Base-by-base conservation (phyloP, 208 protist species). In the Perkinsela sp. region DNA sequence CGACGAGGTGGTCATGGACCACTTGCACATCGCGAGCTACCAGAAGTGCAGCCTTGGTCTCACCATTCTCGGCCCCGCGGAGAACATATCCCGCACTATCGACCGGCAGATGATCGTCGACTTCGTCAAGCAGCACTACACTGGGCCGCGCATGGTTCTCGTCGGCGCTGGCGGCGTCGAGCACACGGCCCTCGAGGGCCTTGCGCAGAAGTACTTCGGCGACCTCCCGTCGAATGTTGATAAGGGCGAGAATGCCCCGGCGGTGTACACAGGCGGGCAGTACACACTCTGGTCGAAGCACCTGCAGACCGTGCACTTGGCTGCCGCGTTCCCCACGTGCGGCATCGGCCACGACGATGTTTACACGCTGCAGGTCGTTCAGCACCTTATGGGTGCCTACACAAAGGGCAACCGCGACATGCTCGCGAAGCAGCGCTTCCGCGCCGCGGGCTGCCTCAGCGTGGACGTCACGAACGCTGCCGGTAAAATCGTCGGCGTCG, bases 41-140 rank as follows among this genome's bases (percentile, higher is more conserved):
- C 87, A 95, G 73, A 82, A 83, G n/a, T 75, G 70, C 1, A 80
- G 77, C 31, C 83, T 82, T 68, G 78, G 91, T 1, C 77, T 92
- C 32, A 98, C 94, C 1, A 98, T 98, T 71, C 83, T 98, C n/a
- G 96, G 96, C 28, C 90, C 94, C 2, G 80, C 85, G 15, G 86
- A 96, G 69, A 97, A 98, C 80, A 97, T 98, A 73, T 76, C 86
- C 32, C 71, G 72, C 28, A 80, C 89, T 72, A 95, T 91, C 31
- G 77, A 92, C 66, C 76, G 80, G 15, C 75, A 89, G 67, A 85
- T 91, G 80, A 87, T 95, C 31, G 29, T 78, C 32, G 80, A 92
- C 1, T 98, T 89, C 78, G 81, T 97, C 66, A 69, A 78, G 66
- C 83, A 79, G 70, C 88, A 97, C 83, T 98, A 98, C 85, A 96